phyloP scores from a whole-genome alignment of 2,329 filamentous ascomycete genomes.

The Arthrobotrys sinensis region DNA sequence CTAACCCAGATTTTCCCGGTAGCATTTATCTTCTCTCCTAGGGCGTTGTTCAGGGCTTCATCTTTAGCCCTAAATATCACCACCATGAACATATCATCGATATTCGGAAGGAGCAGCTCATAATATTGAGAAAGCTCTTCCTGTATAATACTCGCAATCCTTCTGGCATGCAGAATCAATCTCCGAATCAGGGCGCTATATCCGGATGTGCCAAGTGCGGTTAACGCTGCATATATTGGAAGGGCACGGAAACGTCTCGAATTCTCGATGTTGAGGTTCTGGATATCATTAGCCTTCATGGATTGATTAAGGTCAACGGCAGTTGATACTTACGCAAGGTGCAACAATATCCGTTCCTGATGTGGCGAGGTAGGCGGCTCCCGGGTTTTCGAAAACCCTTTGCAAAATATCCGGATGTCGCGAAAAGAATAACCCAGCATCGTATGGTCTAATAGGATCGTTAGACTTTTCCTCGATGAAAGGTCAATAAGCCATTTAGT shows the following conservation, averaged over 20 bases:
- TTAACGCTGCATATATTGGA: constrained; percentile 86
- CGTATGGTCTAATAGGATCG: constrained; percentile 77
- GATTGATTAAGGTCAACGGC: not conserved
- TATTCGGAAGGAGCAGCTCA: constrained; percentile 64
- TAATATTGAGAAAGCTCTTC: constrained; percentile 40
- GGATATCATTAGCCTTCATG: not conserved
- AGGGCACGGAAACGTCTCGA: constrained; percentile 90
- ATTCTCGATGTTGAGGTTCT: constrained; percentile 89
- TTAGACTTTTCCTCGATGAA: not conserved
- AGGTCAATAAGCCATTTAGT: not conserved
- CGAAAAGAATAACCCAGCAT: constrained; percentile 90
- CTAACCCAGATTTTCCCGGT: constrained; percentile 85
- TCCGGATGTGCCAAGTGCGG: constrained; percentile 80
- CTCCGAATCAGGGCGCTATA: constrained; percentile 79
- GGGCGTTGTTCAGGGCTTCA: constrained; percentile 74
- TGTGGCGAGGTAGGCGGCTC: constrained; percentile 80
- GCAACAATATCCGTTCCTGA: constrained; percentile 37
- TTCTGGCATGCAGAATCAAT: constrained; percentile 80
- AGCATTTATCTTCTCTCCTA: constrained; percentile 82
- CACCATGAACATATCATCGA: constrained; percentile 77
- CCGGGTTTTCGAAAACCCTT: constrained; percentile 83
- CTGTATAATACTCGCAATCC: constrained; percentile 74
- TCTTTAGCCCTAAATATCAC: constrained; percentile 84
- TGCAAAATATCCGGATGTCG: constrained; percentile 74
- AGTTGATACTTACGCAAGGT: constrained; percentile 42